A percentile compares a stretch with the other conserved stretches of the same genome.
phyloP scores from a whole-genome alignment of 176 grass and related monocot species.

The Dactylis glomerata region DNA sequence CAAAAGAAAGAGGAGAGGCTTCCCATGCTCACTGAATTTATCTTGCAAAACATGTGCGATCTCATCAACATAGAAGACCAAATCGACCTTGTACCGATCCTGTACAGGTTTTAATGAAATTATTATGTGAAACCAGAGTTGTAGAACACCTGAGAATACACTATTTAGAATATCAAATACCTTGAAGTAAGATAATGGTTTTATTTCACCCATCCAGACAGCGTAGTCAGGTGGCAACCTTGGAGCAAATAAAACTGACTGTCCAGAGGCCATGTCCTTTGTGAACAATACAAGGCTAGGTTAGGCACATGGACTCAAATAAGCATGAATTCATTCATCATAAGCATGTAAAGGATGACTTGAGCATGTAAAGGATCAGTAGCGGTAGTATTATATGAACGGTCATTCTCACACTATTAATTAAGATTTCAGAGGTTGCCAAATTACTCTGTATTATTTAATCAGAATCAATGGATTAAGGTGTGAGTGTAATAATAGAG shows the following conservation, averaged over 20 bases:
- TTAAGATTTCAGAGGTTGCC: background rate
- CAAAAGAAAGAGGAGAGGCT: constrained; percentile 78
- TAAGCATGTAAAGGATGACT: background rate
- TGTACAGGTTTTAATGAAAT: constrained; percentile 29
- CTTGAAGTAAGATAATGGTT: constrained; percentile 59
- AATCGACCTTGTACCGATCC: constrained; percentile 80
- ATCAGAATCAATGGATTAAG: background rate
- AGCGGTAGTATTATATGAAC: background rate
- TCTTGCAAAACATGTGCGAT: constrained; percentile 57
- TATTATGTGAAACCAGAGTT: constrained; percentile 6
- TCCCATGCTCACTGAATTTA: constrained; percentile 43
- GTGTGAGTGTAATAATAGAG: background rate
- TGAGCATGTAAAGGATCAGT: background rate
- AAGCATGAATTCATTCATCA: background rate
- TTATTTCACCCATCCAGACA: constrained; percentile 98
- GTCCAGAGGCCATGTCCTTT: constrained; percentile 79
- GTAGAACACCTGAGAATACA: background rate
- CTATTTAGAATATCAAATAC: constrained; percentile 29
- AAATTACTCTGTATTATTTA: background rate
- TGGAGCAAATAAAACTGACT: constrained; percentile 83
- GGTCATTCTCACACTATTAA: background rate
- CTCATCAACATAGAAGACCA: constrained; percentile 88
- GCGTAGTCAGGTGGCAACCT: constrained; percentile 88
- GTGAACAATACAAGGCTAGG: constrained; percentile 20
- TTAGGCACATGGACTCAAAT: background rate